Evolutionary conservation across 1,284 basidiomycete genomes (phyloP), one percentile per base, ranked within the genome.

Genomic region (Vanrija humicola): DNA sequence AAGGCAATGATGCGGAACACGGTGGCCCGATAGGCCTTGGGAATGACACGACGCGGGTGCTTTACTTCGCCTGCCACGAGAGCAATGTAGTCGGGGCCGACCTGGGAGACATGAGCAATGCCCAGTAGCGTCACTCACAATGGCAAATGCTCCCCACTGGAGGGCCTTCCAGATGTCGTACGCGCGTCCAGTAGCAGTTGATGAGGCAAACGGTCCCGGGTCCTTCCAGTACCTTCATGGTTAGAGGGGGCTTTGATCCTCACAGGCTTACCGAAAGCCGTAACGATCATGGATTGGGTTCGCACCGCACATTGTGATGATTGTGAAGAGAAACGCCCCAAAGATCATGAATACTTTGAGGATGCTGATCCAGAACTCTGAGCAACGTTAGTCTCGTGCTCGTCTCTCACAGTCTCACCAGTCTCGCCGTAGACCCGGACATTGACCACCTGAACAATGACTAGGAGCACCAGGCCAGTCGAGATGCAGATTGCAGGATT

Each of bases 301-400:
- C 8, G 68, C 70, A 7, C 70, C 69, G 12, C 60, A 54, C 66
- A 73, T 73, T 7, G 64, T 66, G 47, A 69, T 54, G 29, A 74
- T 56, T 12, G 70, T 74, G 57, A 65, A 69, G 38, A 67, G 19
- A n/a, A 64, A 56, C 16, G 68, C 57, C 18, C 67, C 67, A 28
- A 68, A 25, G 28, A 66, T 63, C 14, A 72, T 59, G 50, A 70
- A 43, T 45, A 73, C 46, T 54, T 73, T 72, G 52, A 53, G 48
- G 19, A 68, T 44, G 43, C 57, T 58, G 44, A 72, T 58, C 67
- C 66, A 72, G 48, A 69, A 71, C 54, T 69, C 66, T 23, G 21
- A 23, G 21, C 5, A 23, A 23, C 21, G 21, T 23, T 23, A 23
- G 21, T 23, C 21, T 23, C 21, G 21, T 23, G 21, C 21, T 23